These are phyloP conservation scores for Cerioporus squamosus DNA, from an alignment of 1,284 basidiomycete species.

Conservation along the genomic window DNA sequence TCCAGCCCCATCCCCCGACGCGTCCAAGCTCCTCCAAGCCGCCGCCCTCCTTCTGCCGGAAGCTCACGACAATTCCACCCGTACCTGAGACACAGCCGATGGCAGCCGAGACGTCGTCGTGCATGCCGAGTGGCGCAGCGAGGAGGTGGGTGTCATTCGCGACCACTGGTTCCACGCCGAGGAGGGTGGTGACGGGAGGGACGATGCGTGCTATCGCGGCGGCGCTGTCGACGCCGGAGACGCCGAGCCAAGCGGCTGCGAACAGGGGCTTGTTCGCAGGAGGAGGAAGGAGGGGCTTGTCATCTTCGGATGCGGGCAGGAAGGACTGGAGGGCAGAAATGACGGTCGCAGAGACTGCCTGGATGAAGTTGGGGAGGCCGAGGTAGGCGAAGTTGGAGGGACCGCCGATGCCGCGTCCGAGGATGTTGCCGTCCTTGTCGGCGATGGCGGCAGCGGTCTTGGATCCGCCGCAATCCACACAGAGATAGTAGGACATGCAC, in stretches of 20 bases:
- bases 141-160: slow-evolving; percentile 79
- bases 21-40: slow-evolving; percentile 64
- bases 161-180: slow-evolving; percentile 61
- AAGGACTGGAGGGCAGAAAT: slow-evolving; percentile 55
- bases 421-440: slow-evolving; percentile 54
- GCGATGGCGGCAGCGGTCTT: slow-evolving; percentile 77
- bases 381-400: slow-evolving; percentile 74
- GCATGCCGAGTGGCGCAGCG: slow-evolving; percentile 67
- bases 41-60: slow-evolving; percentile 44
- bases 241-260: slow-evolving; percentile 75
- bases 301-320: slow-evolving; percentile 37
- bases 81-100: slow-evolving; percentile 75
- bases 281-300: slow-evolving; percentile 36
- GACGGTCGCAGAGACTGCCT: slow-evolving; percentile 53
- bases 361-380: slow-evolving; percentile 50
- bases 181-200: slow-evolving; percentile 53
- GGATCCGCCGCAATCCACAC: slow-evolving; percentile 82
- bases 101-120: slow-evolving; percentile 60
- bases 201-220: slow-evolving; percentile 58
- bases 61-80: slow-evolving; percentile 70
- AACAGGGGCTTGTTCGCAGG: slow-evolving; percentile 49
- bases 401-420: slow-evolving; percentile 67
- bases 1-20: slow-evolving; percentile 83
- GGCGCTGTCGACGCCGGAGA: slow-evolving; percentile 77
- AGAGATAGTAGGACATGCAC: slow-evolving; percentile 67